Conservation (phyloP, 1,284 basidiomycete species). For the Heterobasidion occidentale region DNA sequence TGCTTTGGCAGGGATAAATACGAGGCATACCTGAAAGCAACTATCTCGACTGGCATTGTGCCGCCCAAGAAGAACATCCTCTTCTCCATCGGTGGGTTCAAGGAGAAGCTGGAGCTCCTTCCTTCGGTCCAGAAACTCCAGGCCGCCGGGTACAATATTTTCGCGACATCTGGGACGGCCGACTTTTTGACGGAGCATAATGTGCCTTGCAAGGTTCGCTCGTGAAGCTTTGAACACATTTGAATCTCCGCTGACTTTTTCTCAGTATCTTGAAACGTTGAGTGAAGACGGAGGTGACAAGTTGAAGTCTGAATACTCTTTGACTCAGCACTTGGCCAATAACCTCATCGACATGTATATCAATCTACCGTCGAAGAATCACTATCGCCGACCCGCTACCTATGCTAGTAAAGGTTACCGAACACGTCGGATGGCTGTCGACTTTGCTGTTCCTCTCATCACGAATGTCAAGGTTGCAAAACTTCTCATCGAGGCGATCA, state of each 20-base stretch:
- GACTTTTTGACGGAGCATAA: conserved; percentile 90
- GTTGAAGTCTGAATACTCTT: conserved; percentile 93
- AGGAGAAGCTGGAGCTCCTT: conserved; percentile 96
- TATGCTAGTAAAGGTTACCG: conserved; percentile 97
- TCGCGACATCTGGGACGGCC: conserved; percentile 94
- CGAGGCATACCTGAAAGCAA: conserved; percentile 95
- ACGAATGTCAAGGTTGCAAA: conserved; percentile 99
- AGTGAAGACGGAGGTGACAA: conserved; percentile 66
- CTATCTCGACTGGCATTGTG: conserved; percentile 93
- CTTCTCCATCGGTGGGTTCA: conserved; percentile 92
- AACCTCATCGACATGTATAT: conserved; percentile 99
- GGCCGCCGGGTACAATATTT: conserved; percentile 92
- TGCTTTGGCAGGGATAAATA: conserved; percentile 98
- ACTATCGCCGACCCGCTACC: conserved; percentile 94
- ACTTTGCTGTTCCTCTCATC: conserved; percentile 95
- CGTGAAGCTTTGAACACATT: conserved; percentile 9
- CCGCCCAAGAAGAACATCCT: conserved; percentile 95
- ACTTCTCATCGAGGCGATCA: conserved; percentile 91
- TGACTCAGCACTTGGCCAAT: conserved; percentile 92
- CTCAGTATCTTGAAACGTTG: conserved; percentile 80
- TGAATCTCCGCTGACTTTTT: conserved; percentile 3
- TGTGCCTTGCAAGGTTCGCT: conserved; percentile 72
- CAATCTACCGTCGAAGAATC: conserved; percentile 97
- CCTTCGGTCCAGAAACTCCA: conserved; percentile 96
- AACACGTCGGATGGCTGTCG: conserved; percentile 98